These are phyloP conservation scores for Coriolopsis trogii DNA, from an alignment of 1,284 basidiomycete genomes.

Conservation along the genomic window DNA sequence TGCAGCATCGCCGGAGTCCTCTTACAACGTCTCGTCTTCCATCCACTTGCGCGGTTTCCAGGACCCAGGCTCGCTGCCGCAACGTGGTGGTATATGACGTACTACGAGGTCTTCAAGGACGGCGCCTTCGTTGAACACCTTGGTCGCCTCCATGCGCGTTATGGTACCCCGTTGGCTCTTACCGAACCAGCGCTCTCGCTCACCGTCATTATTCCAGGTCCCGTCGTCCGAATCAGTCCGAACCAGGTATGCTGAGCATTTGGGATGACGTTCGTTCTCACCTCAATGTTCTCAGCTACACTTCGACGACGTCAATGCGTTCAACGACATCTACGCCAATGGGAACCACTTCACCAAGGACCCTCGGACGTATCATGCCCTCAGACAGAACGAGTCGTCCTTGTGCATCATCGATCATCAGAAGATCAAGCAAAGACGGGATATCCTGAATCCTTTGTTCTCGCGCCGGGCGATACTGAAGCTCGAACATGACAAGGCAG, in stretches of 20 bases:
- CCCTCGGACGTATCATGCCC: not conserved
- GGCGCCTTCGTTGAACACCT: not conserved
- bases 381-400: not conserved
- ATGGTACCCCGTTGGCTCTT: not conserved
- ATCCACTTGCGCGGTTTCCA: not conserved
- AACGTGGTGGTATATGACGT: slow-evolving; percentile 3
- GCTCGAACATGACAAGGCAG: not conserved
- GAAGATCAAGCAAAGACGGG: not conserved
- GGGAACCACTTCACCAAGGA: slow-evolving; percentile 1
- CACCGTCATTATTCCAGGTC: not conserved
- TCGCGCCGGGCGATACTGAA: slow-evolving; percentile 1
- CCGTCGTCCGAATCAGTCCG: not conserved
- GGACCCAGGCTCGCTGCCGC: not conserved
- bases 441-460: not conserved
- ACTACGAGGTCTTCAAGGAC: not conserved
- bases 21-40: not conserved
- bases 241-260: not conserved
- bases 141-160: not conserved
- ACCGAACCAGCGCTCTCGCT: not conserved
- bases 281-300: not conserved
- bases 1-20: no score
- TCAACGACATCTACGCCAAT: not conserved
- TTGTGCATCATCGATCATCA: not conserved
- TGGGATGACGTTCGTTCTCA: not conserved
- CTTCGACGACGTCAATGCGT: not conserved